A percentile compares a stretch with the other conserved stretches of the same genome.
Conservation (phyloP, 2,329 filamentous ascomycete species). For the Cytospora schulzeri region DNA sequence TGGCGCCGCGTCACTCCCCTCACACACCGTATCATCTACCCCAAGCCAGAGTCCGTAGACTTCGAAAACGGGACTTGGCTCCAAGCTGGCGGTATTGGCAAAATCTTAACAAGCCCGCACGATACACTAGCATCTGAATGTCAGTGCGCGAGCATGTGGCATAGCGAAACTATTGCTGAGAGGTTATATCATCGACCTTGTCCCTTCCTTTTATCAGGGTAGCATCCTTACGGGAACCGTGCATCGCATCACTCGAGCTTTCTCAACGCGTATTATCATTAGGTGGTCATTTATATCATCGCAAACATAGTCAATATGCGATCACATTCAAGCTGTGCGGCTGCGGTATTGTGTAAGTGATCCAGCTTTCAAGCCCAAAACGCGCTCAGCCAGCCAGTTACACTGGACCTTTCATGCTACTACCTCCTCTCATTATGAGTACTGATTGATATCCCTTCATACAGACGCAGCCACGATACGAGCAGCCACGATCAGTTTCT, state of each 20-base stretch:
- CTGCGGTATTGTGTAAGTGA: constrained; percentile 25
- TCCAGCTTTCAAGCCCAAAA: neutral
- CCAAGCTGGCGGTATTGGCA: neutral
- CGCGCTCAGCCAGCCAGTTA: no score
- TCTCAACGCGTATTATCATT: neutral
- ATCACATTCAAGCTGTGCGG: constrained; percentile 1
- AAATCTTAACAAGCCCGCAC: constrained; percentile 1
- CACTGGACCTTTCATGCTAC: neutral
- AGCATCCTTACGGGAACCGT: neutral
- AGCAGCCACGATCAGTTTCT: constrained; percentile 40
- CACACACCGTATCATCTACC: constrained; percentile 1
- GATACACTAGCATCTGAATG: neutral
- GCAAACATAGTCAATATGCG: constrained; percentile 13
- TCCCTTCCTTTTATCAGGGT: neutral
- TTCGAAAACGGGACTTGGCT: neutral
- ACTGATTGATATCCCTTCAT: neutral
- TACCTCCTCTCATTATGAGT: neutral
- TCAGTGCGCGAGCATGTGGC: constrained; percentile 3
- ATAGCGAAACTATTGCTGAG: neutral
- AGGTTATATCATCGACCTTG: constrained; percentile 4
- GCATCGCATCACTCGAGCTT: neutral
- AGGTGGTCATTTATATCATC: neutral
- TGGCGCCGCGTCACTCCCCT: constrained; percentile 19
- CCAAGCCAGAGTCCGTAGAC: constrained; percentile 19
- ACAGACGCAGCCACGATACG: constrained; percentile 35